A percentile compares a stretch with the other conserved stretches of the same genome.
Evolutionary conservation across 768 basidiomycete species (phyloP).

Genomic region (Mycena latifolia): DNA sequence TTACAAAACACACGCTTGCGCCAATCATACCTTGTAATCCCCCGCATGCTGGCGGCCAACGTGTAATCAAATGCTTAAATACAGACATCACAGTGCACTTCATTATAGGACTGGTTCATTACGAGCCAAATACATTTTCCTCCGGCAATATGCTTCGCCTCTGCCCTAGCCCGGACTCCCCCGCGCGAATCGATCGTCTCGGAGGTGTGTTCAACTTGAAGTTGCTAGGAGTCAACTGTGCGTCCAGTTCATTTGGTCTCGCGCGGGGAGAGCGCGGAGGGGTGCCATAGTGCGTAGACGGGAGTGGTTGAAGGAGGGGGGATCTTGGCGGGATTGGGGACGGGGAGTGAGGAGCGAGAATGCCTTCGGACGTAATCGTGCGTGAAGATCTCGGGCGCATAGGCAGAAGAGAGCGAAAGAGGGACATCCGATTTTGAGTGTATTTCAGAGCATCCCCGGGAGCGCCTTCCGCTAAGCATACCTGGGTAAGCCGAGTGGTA

Average conservation of each 20-base stretch:
- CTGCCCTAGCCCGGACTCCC: conserved; percentile 30
- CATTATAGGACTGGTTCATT: conserved; percentile 16
- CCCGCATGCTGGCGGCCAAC: background rate
- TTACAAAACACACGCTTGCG: no score
- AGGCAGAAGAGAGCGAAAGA: conserved; percentile 76
- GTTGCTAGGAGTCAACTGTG: conserved; percentile 40
- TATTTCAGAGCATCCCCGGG: conserved; percentile 22
- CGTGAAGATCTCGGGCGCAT: conserved; percentile 58
- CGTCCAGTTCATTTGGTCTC: conserved; percentile 50
- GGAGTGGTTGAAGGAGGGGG: conserved; percentile 46
- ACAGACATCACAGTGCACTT: conserved; percentile 17
- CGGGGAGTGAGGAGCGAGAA: conserved; percentile 76
- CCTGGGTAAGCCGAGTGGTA: conserved; percentile 1
- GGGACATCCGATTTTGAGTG: conserved; percentile 60
- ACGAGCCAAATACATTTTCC: conserved; percentile 29
- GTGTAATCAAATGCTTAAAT: conserved; percentile 18
- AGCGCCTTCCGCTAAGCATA: conserved; percentile 9
- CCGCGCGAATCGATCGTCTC: conserved; percentile 43
- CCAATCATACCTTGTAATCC: no score
- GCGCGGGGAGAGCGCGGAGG: conserved; percentile 56
- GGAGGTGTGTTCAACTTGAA: conserved; percentile 60
- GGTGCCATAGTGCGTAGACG: conserved; percentile 41
- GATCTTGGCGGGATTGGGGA: conserved; percentile 45
- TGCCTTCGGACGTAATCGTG: conserved; percentile 70
- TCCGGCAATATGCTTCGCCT: conserved; percentile 29